Conservation (phyloP, 768 basidiomycete genomes). For the Rhizopogon vesiculosus region DNA sequence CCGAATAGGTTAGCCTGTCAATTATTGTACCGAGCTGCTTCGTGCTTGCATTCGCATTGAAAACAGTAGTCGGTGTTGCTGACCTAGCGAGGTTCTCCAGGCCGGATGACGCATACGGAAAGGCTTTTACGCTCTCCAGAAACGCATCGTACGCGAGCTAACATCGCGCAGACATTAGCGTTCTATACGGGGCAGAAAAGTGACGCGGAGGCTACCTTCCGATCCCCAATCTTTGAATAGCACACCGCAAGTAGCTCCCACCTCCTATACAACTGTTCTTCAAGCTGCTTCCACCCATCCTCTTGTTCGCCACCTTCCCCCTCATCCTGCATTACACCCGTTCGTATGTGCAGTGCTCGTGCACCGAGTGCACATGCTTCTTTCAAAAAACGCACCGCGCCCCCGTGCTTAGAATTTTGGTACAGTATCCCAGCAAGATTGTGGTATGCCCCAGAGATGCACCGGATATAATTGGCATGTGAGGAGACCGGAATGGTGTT, state of each 20-base stretch:
- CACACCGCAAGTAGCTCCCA: conserved; percentile 84
- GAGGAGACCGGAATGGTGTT: conserved; percentile 19
- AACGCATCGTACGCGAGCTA: conserved; percentile 63
- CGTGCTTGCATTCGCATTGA: conserved; percentile 36
- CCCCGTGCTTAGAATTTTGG: conserved; percentile 54
- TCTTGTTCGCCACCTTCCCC: conserved; percentile 23
- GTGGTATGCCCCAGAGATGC: conserved; percentile 67
- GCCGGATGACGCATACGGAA: conserved; percentile 38
- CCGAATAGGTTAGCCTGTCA: conserved; percentile 64
- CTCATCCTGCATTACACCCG: conserved; percentile 3
- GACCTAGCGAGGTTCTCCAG: conserved; percentile 1
- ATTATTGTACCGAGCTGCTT: conserved; percentile 58
- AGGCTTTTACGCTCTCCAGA: conserved; percentile 43
- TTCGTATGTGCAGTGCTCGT: conserved; percentile 35
- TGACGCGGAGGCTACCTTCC: conserved; percentile 46
- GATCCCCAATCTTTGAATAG: conserved; percentile 71
- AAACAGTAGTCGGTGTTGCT: conserved; percentile 17
- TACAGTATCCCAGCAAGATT: conserved; percentile 69
- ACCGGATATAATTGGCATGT: conserved; percentile 55
- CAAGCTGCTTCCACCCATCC: conserved; percentile 53
- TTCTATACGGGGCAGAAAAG: conserved; percentile 1
- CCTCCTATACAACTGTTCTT: conserved; percentile 61
- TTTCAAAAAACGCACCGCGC: conserved; percentile 63
- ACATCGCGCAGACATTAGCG: neutral
- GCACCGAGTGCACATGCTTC: conserved; percentile 54